Evolutionary conservation across 1,139 yeast species (phyloP), one percentile per base, ranked within the genome.

Genomic region (Zhuliangozyma parablackwelliae): DNA sequence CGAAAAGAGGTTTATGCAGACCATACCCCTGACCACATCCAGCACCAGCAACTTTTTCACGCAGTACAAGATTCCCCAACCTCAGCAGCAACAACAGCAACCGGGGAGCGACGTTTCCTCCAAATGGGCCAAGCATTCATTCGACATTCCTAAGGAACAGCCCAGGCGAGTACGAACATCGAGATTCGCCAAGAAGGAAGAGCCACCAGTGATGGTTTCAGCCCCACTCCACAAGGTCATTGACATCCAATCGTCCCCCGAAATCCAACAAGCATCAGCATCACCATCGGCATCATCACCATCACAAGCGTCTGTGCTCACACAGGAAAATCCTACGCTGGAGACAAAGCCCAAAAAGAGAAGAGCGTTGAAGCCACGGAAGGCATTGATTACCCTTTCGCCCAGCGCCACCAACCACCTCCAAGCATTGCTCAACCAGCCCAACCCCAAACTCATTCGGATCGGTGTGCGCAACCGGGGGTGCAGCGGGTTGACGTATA

Each of bases 391-490:
- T 35, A 75, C 94, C 5, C 70, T 92, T 37, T 72, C 92, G 0
- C 75, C 86, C 4, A 75, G 69, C 36, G 97, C 97, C 0, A 67
- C 88, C 4, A 59, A 61, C 6, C 97, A 92, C 60, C 66, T 92
- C 44, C 67, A 66, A 41, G 77, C 72, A 1, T 68, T 92, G 29
- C 63, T 84, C 47, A 75, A 82, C 41, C 86, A 82, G 48, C 97
- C 97, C 4, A 78, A 79, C 33, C 97, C 97, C 21, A 81, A 92
- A 61, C 69, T 88, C 56, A 88, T 92, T 39, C 74, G 97, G 51
- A 83, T 92, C 16, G 96, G 97, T 5, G 97, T 94, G n/a, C 79
- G 80, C 49, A 92, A 92, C 60, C 75, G 97, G 60, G 98, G 98
- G 3, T 92, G 98, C 58, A 90, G 97, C 0, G 98, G 98, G 0